These are phyloP conservation scores for Hawksworthiomyces lignivorus DNA, from an alignment of 2,329 filamentous ascomycete species.

Conservation along the genomic window DNA sequence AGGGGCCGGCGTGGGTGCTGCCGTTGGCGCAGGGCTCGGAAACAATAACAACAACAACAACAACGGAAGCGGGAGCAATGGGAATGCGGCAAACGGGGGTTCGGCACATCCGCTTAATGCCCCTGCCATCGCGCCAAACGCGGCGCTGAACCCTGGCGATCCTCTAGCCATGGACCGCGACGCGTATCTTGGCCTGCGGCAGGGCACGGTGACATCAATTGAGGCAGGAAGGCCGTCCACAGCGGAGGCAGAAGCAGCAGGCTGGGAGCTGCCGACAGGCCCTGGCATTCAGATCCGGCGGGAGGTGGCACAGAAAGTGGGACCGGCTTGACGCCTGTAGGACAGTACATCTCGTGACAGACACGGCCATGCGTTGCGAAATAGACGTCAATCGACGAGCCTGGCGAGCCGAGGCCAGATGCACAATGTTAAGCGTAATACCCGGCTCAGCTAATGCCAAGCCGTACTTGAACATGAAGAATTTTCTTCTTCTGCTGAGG, in stretches of 20 bases:
- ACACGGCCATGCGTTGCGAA: too few species aligned
- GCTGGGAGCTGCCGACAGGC: slow-evolving; percentile 1
- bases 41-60: background rate
- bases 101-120: too few species aligned
- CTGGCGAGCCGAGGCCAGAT: too few species aligned
- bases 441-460: too few species aligned
- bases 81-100: too few species aligned
- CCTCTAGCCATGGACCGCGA: slow-evolving; percentile 4
- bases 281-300: slow-evolving; percentile 9
- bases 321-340: slow-evolving; percentile 1
- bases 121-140: background rate
- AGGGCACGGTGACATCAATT: slow-evolving; percentile 11
- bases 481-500: too few species aligned
- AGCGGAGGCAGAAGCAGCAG: slow-evolving; percentile 4
- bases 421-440: too few species aligned
- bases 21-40: background rate
- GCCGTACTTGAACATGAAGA: too few species aligned
- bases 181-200: slow-evolving; percentile 8
- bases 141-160: background rate
- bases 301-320: slow-evolving; percentile 9
- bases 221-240: slow-evolving; percentile 8
- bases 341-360: too few species aligned
- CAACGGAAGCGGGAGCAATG: background rate
- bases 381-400: too few species aligned
- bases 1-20: background rate